Conservation (phyloP, 2,329 filamentous ascomycete species). For the Penicillium sp. region DNA sequence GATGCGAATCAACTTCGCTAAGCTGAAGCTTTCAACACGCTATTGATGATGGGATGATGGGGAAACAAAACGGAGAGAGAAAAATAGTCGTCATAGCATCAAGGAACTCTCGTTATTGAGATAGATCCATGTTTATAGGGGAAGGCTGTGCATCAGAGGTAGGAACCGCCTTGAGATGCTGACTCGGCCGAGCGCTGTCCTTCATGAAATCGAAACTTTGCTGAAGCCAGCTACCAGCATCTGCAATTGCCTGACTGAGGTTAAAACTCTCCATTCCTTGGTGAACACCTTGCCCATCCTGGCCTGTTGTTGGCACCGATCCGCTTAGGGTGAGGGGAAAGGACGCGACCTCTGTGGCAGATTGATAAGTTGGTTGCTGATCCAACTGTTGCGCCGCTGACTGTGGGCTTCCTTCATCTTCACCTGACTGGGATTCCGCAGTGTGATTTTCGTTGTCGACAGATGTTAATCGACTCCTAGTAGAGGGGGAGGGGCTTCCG, state of each 20-base stretch:
- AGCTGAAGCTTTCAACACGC: neutral
- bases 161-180: neutral
- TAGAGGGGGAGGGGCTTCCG: neutral
- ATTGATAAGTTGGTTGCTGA: conserved; percentile 1
- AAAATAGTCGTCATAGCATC: neutral
- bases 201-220: conserved; percentile 38
- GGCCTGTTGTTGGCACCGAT: conserved; percentile 26
- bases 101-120: neutral
- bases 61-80: neutral
- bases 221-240: conserved; percentile 40
- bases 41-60: neutral
- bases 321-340: conserved; percentile 29
- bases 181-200: conserved; percentile 21
- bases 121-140: conserved; percentile 15
- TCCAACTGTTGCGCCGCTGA: neutral
- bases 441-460: conserved; percentile 6
- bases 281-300: conserved; percentile 29
- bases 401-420: neutral
- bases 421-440: conserved; percentile 2
- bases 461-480: neutral
- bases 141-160: conserved; percentile 6
- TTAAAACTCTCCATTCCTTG: conserved; percentile 33
- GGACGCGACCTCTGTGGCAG: conserved; percentile 8
- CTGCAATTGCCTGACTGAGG: conserved; percentile 38
- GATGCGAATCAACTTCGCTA: neutral